A percentile compares a stretch with the other conserved stretches of the same genome.
phyloP scores from a whole-genome alignment of 176 grass and related monocot species.

The Tuctoria greenei region DNA sequence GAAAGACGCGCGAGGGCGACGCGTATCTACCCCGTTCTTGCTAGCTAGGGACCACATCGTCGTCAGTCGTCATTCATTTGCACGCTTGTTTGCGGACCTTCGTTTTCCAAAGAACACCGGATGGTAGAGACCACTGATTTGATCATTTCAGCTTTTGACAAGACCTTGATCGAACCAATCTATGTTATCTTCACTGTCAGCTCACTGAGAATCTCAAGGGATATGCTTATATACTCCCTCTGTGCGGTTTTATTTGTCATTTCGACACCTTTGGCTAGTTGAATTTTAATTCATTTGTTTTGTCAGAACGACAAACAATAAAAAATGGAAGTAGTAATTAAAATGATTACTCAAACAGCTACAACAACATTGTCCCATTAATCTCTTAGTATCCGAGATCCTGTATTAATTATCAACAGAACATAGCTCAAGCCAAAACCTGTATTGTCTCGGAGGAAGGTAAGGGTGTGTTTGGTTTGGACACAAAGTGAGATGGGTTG shows the following conservation, averaged over 20 bases:
- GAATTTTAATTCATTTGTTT: too few relatives aligned
- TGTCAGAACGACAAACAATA: too few relatives aligned
- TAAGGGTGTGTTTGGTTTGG: too few relatives aligned
- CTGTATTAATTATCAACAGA: neutral
- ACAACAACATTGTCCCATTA: neutral
- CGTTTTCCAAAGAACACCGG: neutral
- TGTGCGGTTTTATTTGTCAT: too few relatives aligned
- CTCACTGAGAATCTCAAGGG: neutral
- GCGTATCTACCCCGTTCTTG: constrained; percentile 17
- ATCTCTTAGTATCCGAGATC: too few relatives aligned
- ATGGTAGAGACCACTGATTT: neutral
- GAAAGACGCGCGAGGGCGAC: constrained; percentile 28
- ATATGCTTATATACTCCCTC: too few relatives aligned
- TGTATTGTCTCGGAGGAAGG: too few relatives aligned
- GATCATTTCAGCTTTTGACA: neutral
- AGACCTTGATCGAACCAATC: constrained; percentile 1
- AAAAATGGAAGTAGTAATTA: too few relatives aligned
- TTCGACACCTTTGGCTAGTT: too few relatives aligned
- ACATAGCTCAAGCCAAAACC: neutral
- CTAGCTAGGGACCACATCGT: neutral
- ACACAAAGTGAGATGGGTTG: too few relatives aligned
- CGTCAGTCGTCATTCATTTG: neutral
- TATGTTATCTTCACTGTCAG: constrained; percentile 1
- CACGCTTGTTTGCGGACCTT: neutral
- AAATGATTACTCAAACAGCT: neutral